Evolutionary conservation across 2,329 filamentous ascomycete species (phyloP).

Genomic region (Chaetoscypha palmicola): DNA sequence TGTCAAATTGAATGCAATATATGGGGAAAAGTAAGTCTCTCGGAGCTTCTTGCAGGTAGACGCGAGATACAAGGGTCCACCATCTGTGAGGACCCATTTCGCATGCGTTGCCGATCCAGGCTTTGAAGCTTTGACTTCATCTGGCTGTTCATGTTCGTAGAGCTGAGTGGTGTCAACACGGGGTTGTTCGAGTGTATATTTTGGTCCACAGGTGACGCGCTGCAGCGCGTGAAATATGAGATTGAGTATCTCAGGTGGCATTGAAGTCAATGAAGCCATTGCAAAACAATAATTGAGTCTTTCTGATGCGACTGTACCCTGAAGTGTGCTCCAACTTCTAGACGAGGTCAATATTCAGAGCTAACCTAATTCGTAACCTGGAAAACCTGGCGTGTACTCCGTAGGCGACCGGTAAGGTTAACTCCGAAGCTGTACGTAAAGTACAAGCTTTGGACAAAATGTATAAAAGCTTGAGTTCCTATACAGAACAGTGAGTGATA

Average conservation of each 20-base stretch:
- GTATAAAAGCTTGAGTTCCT: too few relatives aligned
- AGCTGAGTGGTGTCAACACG: neutral
- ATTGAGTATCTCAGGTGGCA: neutral
- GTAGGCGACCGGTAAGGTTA: too few relatives aligned
- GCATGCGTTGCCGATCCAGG: neutral
- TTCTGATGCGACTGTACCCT: too few relatives aligned
- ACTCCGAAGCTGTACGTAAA: too few relatives aligned
- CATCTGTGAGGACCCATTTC: neutral
- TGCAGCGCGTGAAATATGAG: slow-evolving; percentile 3
- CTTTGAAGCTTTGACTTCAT: neutral
- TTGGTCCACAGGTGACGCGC: neutral
- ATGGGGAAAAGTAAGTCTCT: neutral
- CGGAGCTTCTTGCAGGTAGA: neutral
- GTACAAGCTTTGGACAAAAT: too few relatives aligned
- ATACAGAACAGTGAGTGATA: too few relatives aligned
- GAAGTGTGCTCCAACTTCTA: too few relatives aligned
- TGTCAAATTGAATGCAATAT: neutral
- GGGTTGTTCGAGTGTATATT: neutral
- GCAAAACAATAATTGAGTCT: too few relatives aligned
- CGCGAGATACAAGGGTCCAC: slow-evolving; percentile 1
- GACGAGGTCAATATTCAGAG: too few relatives aligned
- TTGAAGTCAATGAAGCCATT: neutral
- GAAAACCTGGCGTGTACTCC: too few relatives aligned
- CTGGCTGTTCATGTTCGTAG: neutral
- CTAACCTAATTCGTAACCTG: too few relatives aligned